Conservation (phyloP, 805 yeast species). For the Myxozyma vanderwaltii region DNA sequence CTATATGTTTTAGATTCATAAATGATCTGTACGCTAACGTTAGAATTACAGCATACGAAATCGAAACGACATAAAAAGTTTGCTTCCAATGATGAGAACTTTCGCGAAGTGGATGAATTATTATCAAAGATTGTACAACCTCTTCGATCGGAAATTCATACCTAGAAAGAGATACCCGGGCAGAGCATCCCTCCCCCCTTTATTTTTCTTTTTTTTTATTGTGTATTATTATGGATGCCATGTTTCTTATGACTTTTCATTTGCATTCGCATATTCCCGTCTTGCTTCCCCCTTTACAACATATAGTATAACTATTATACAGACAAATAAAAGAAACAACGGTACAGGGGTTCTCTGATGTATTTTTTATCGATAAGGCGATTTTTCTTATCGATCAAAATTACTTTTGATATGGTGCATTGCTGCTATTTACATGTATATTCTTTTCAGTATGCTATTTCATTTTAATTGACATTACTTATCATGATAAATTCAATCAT, state of each 20-base stretch:
- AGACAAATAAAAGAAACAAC: too few relatives aligned
- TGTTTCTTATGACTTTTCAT: neutral
- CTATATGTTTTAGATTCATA: neutral
- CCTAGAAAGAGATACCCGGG: neutral
- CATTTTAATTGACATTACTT: neutral
- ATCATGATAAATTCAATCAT: neutral
- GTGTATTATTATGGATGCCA: neutral
- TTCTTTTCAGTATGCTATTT: neutral
- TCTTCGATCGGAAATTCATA: neutral
- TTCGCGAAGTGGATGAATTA: slow-evolving; percentile 73
- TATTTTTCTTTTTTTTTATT: neutral
- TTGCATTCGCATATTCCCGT: neutral
- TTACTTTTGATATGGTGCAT: neutral
- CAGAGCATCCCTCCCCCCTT: too few relatives aligned
- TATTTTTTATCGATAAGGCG: too few relatives aligned
- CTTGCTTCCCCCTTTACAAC: too few relatives aligned
- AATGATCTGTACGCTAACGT: neutral
- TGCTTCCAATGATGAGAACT: slow-evolving; percentile 71
- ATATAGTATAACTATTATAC: too few relatives aligned
- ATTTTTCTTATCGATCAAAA: neutral
- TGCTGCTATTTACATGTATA: neutral
- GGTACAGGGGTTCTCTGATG: too few relatives aligned
- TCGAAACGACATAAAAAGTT: slow-evolving; percentile 74
- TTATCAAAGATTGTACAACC: slow-evolving; percentile 44
- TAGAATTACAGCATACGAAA: slow-evolving; percentile 56